A percentile compares a stretch with the other conserved stretches of the same genome.
These are phyloP conservation scores for Pelargonium citronellum DNA, from an alignment of 441 rosid genomes.

Conservation along the genomic window DNA sequence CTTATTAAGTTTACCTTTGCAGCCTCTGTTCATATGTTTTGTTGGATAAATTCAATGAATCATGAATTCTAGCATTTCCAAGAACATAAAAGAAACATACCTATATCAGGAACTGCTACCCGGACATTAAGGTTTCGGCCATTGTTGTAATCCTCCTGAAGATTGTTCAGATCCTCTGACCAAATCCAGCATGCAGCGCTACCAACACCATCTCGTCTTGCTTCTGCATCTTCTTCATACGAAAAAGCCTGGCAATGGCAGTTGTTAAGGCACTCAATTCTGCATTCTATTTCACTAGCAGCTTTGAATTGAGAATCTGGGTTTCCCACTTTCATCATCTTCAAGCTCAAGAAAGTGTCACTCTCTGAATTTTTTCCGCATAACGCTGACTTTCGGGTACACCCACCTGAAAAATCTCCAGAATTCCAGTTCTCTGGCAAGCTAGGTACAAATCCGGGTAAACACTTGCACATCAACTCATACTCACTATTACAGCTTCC, in stretches of 20 bases:
- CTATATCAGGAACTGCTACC: conserved; percentile 38
- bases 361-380: conserved; percentile 24
- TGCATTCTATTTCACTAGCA: conserved; percentile 39
- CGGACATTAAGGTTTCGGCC: conserved; percentile 39
- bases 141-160: conserved; percentile 40
- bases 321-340: conserved; percentile 49
- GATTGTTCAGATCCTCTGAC: conserved; percentile 38
- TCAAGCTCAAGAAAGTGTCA: conserved; percentile 39
- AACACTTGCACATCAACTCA: conserved; percentile 40
- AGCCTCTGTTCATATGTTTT: not conserved
- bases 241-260: conserved; percentile 55
- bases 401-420: conserved; percentile 47
- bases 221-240: conserved; percentile 20
- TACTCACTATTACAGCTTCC: conserved; percentile 50
- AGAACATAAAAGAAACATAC: conserved; percentile 24
- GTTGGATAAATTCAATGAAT: not conserved
- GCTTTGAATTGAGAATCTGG: conserved; percentile 41
- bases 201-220: conserved; percentile 15
- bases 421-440: conserved; percentile 34
- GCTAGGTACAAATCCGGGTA: conserved; percentile 52
- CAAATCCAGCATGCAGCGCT: conserved; percentile 55
- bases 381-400: conserved; percentile 36
- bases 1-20: not conserved
- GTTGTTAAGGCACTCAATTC: conserved; percentile 36
- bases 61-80: conserved; percentile 10